Base-by-base conservation (phyloP, 148 eudicot species). In the Vaccinium macrocarpon region DNA sequence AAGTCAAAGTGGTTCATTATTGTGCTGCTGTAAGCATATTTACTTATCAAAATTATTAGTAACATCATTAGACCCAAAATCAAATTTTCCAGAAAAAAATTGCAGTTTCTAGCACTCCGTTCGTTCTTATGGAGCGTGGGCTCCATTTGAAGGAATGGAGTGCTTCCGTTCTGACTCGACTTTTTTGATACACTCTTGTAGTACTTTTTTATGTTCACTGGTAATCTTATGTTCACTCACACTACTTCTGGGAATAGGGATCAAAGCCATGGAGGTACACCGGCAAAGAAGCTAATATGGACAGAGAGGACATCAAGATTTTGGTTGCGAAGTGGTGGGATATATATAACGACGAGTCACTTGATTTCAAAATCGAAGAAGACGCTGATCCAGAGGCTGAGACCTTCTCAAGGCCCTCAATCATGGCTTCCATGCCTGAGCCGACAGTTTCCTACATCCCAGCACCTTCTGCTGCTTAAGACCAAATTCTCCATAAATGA, bases 231-330 rank as follows among this genome's bases (percentile, higher is more conserved):
- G 21, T 35, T 35, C 1, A 1, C 16, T 80, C 8, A 59, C 59
- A 1, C 21, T 59, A 23, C 16, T 80, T 38, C 2, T 42, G 72
- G 6, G 51, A 57, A 29, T 48, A 88, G 89, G 89, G 89, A 82
- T 88, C 89, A 70, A 88, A 88, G 84, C 89, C 89, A 59, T 88
- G 89, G 89, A 88, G 89, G 86, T 88, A 83, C 56, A 88, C 89
- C 0, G 89, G 89, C 48, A 52, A 79, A 80, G 89, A 88, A 88
- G 89, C 79, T 18, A 85, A 88, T 84, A 88, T 88, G 89, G 84
- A 88, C 11, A 79, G 89, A 73, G 82, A 85, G 66, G 89, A 88
- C 82, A 85, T 88, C 82, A 88, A 88, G 79, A 80, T 85, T 82
- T 82, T 88, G 23, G 89, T 88, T n/a, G 85, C 79, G 2, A 88